Percentiles rank a stretch among this genome's conserved stretches.
These are phyloP conservation scores for Mycosphaerella arachidis DNA, from an alignment of 2,329 filamentous ascomycete species.

Conservation along the genomic window DNA sequence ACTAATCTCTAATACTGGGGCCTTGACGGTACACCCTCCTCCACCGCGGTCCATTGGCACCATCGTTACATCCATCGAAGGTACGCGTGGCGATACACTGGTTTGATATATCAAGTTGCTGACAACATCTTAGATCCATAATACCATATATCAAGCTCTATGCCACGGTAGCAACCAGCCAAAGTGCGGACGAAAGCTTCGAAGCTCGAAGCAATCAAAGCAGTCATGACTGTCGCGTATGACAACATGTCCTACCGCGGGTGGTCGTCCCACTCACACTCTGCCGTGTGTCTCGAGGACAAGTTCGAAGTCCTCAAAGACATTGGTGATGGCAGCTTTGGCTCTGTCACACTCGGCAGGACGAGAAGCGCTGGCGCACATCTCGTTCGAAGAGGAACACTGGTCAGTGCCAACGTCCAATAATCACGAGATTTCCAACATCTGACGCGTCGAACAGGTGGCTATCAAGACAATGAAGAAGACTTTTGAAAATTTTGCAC, in stretches of 20 bases:
- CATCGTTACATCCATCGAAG: slow-evolving; percentile 6
- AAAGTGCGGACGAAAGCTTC: slow-evolving; percentile 22
- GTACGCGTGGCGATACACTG: neutral
- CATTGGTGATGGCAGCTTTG: slow-evolving; percentile 97
- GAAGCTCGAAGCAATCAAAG: slow-evolving; percentile 16
- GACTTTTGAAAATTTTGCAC: slow-evolving; percentile 85
- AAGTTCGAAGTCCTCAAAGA: slow-evolving; percentile 97
- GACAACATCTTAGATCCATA: neutral
- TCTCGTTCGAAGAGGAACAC: slow-evolving; percentile 81
- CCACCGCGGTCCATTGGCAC: slow-evolving; percentile 7
- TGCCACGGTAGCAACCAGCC: slow-evolving; percentile 22
- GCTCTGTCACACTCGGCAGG: slow-evolving; percentile 86
- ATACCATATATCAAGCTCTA: slow-evolving; percentile 15
- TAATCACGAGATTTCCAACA: neutral
- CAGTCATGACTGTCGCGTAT: slow-evolving; percentile 70
- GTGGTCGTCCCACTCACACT: slow-evolving; percentile 49
- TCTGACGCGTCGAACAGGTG: slow-evolving; percentile 55
- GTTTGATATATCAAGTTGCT: neutral
- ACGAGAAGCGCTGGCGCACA: slow-evolving; percentile 85
- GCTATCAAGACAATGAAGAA: slow-evolving; percentile 99
- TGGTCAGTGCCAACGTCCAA: slow-evolving; percentile 56
- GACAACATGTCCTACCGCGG: slow-evolving; percentile 61
- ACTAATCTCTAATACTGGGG: slow-evolving; percentile 25
- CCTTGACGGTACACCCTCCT: slow-evolving; percentile 16
- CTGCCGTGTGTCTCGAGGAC: slow-evolving; percentile 67